phyloP scores from a whole-genome alignment of 2,329 filamentous ascomycete species.

The Pyrenochaeta sp. region DNA sequence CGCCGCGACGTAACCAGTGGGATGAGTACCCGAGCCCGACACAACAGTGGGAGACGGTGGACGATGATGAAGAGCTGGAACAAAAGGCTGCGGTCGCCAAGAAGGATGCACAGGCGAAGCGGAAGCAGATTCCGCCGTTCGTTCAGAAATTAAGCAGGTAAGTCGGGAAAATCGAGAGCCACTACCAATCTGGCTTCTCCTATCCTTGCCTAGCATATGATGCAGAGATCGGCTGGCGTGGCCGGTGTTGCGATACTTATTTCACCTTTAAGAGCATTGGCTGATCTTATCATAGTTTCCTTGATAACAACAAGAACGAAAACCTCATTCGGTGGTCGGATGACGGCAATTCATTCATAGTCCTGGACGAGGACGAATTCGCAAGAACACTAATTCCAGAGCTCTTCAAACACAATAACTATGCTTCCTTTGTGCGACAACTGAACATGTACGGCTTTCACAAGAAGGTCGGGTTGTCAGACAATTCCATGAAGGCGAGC shows the following conservation, averaged over 20 bases:
- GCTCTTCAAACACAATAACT: conserved; percentile 82
- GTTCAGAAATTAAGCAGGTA: conserved; percentile 98
- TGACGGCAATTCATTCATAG: conserved; percentile 94
- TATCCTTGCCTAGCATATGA: neutral
- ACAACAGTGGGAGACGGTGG: conserved; percentile 63
- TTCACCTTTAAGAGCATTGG: neutral
- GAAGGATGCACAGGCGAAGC: conserved; percentile 85
- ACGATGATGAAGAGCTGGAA: conserved; percentile 79
- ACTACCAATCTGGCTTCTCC: too few species aligned
- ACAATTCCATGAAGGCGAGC: conserved; percentile 97
- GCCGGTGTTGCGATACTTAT: too few species aligned
- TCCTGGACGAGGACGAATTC: conserved; percentile 93
- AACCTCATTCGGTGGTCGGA: conserved; percentile 97
- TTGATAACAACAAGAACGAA: conserved; percentile 91
- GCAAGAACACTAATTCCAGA: conserved; percentile 77
- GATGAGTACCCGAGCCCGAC: conserved; percentile 51
- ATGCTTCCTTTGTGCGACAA: conserved; percentile 78
- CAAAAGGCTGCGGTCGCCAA: conserved; percentile 82
- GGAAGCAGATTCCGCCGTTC: conserved; percentile 96
- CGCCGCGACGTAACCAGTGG: conserved; percentile 51
- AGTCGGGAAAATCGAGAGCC: too few species aligned
- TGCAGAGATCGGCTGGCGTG: neutral
- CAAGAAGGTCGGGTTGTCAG: conserved; percentile 74
- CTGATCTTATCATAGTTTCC: conserved; percentile 70
- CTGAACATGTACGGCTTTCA: conserved; percentile 67